Conservation (phyloP, 768 basidiomycete genomes). For the Leccinum ochraceum region DNA sequence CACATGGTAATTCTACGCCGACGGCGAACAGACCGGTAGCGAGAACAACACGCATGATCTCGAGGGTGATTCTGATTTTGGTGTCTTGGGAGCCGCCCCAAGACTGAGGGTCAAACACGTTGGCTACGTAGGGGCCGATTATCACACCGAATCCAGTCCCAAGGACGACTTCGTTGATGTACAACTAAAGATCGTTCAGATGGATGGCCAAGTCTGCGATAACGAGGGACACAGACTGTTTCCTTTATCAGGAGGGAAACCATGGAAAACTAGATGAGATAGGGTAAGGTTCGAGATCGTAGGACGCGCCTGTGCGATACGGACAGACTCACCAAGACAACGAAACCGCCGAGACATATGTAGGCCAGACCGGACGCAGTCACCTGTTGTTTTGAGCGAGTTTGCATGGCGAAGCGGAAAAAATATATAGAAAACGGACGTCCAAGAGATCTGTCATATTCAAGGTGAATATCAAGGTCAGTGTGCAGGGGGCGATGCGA, state of each 20-base stretch:
- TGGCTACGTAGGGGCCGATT: conserved; percentile 72
- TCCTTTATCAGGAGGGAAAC: conserved; percentile 83
- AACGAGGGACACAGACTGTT: conserved; percentile 45
- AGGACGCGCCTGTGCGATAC: not conserved
- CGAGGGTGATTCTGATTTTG: conserved; percentile 68
- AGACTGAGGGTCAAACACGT: conserved; percentile 72
- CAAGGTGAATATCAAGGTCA: not conserved
- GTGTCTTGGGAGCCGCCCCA: conserved; percentile 60
- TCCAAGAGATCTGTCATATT: conserved; percentile 26
- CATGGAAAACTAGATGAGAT: conserved; percentile 67
- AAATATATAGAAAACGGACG: conserved; percentile 21
- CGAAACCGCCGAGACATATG: conserved; percentile 60
- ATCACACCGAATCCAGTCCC: conserved; percentile 67
- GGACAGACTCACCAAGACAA: conserved; percentile 41
- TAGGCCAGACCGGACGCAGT: conserved; percentile 57
- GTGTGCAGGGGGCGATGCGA: no score
- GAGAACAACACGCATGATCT: conserved; percentile 86
- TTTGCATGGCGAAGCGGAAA: conserved; percentile 13
- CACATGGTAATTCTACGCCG: conserved; percentile 87
- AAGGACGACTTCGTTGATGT: conserved; percentile 92
- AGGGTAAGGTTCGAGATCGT: not conserved
- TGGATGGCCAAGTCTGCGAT: not conserved
- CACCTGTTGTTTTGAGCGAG: conserved; percentile 41
- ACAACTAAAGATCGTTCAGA: conserved; percentile 48
- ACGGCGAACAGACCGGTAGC: conserved; percentile 93